Evolutionary conservation across 2,329 filamentous ascomycete genomes (phyloP), one percentile per base, ranked within the genome.

Genomic region (Cytospora piceae): DNA sequence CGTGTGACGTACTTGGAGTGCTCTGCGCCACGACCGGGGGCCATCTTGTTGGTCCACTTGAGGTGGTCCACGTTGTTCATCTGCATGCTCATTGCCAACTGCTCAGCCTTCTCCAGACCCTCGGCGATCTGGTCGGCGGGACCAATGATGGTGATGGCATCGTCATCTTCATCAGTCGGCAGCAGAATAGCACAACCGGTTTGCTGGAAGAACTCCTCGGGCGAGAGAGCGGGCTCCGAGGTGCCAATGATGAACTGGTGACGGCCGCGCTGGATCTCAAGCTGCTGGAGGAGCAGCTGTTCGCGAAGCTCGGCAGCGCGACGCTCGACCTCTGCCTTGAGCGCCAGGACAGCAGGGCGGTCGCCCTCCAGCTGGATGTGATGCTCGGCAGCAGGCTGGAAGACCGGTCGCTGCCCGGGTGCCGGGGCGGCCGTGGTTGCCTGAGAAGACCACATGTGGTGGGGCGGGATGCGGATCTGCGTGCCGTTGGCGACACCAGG

Each of bases 231-330:
- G 11, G 46, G 46, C 68, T 92, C 93, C 68, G 89, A 86, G 68
- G 94, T 89, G 60, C 94, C 94, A 69, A 97, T 89, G 74, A 99
- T 95, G 81, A 97, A 98, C 76, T 96, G 94, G 76, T 98, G 95
- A 60, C 93, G 89, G 58, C 92, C 93, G 68, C 90, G 90, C 76
- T 94, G 91, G 71, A 98, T 92, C 7, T 90, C 86, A 52, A 93
- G 82, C 76, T 96, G 90, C 71, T 95, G 88, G 58, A 95, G 82
- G 52, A 90, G 87, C 58, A 98, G 82, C 74, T 92, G 87, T 66
- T 87, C 86, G 70, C 90, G 88, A 27, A 99, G 85, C 73, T 94
- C 85, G 68, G 90, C 86, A 8, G 89, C 92, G 66, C 90, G 86
- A 58, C 88, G 87, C 77, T 97, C 93, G 70, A 98, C 90, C 73